A percentile compares a stretch with the other conserved stretches of the same genome.
Evolutionary conservation across 768 basidiomycete species (phyloP).

Genomic region (Tricholoma saponaceum): DNA sequence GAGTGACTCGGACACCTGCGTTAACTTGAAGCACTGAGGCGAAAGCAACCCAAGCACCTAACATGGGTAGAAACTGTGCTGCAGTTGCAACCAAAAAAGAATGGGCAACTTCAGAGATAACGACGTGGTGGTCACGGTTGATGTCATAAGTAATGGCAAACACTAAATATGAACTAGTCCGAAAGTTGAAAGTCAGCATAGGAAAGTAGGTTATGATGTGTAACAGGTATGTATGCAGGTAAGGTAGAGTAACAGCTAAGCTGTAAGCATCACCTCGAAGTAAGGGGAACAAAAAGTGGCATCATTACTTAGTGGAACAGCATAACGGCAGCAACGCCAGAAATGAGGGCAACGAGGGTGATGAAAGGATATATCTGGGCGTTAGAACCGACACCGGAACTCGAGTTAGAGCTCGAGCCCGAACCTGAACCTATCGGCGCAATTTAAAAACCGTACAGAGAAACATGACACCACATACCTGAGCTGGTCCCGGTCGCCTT

Average conservation of each 20-base stretch:
- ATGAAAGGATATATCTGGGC: slow-evolving; percentile 15
- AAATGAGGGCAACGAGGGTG: slow-evolving; percentile 15
- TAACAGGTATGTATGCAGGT: neutral
- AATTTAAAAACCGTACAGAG: neutral
- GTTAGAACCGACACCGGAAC: slow-evolving; percentile 1
- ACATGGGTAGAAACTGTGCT: no score
- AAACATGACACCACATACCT: slow-evolving; percentile 3
- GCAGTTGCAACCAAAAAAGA: no score
- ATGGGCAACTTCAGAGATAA: no score
- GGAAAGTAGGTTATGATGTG: neutral
- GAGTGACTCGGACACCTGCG: no score
- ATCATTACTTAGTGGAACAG: slow-evolving; percentile 14
- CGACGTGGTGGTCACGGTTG: no score
- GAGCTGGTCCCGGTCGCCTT: slow-evolving; percentile 11
- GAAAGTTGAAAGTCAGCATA: neutral
- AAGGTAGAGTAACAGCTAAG: neutral
- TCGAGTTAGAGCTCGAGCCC: neutral
- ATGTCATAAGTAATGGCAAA: no score
- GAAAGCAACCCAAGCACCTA: no score
- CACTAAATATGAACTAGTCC: neutral
- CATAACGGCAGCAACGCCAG: slow-evolving; percentile 18
- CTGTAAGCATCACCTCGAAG: neutral
- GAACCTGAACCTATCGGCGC: neutral
- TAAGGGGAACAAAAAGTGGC: neutral
- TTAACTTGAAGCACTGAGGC: no score